Evolutionary conservation across 2,329 filamentous ascomycete species (phyloP).

Genomic region (Tolypocladium tropicale): DNA sequence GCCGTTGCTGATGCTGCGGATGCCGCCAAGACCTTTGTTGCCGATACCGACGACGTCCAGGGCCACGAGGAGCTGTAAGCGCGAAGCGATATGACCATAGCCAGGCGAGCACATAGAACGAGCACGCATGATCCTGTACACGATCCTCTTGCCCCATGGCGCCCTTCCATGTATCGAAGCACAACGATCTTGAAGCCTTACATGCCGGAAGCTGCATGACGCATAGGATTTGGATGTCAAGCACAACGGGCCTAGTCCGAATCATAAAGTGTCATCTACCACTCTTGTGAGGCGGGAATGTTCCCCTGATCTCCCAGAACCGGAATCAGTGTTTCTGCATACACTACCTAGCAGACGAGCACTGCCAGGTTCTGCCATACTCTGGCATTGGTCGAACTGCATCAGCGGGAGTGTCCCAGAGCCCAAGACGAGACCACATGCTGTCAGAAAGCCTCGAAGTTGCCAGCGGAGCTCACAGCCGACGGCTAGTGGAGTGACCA

Average conservation of each 20-base stretch:
- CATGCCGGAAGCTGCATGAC: not conserved
- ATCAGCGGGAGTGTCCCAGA: too few relatives aligned
- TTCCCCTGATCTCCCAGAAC: not conserved
- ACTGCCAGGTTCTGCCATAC: not conserved
- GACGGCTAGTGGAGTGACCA: conserved; percentile 15
- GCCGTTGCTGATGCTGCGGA: conserved; percentile 14
- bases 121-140: not conserved
- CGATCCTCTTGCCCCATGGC: not conserved
- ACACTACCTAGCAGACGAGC: not conserved
- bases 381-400: conserved; percentile 17
- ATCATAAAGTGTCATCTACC: not conserved
- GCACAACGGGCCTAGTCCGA: not conserved
- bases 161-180: too few relatives aligned
- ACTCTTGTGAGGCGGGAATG: not conserved
- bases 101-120: not conserved
- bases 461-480: conserved; percentile 1
- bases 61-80: conserved; percentile 52
- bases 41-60: conserved; percentile 44
- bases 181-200: not conserved
- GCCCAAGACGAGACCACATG: too few relatives aligned
- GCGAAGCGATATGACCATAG: not conserved
- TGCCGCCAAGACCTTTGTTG: conserved; percentile 37
- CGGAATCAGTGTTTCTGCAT: not conserved
- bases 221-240: not conserved
- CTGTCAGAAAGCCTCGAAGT: conserved; percentile 2